phyloP scores from a whole-genome alignment of 2,329 filamentous ascomycete species.

The Colletotrichum sp. region DNA sequence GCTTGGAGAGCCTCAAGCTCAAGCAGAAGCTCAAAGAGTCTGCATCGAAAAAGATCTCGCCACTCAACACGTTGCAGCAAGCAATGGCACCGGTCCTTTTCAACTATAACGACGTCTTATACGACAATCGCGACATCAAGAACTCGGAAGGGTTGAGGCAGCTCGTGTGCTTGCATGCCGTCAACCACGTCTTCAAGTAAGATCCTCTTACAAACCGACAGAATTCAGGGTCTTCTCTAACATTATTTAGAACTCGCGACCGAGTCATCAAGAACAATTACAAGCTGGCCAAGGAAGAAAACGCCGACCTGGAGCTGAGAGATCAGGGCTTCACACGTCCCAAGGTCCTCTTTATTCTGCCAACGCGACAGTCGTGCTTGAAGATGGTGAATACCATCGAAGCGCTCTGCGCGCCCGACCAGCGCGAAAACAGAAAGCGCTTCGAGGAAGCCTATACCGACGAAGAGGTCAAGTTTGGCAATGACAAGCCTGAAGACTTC shows the following conservation, averaged over 20 bases:
- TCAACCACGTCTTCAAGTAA: conserved; percentile 91
- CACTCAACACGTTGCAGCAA: conserved; percentile 67
- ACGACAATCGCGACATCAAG: conserved; percentile 71
- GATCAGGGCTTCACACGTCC: conserved; percentile 97
- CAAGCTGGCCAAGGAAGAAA: conserved; percentile 71
- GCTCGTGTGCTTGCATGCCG: conserved; percentile 78
- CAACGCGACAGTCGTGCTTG: conserved; percentile 86
- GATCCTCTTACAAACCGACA: conserved; percentile 24
- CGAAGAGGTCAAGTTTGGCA: conserved; percentile 70
- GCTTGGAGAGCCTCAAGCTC: conserved; percentile 59
- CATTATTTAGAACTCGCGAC: conserved; percentile 72
- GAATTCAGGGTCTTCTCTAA: conserved; percentile 16
- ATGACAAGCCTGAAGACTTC: conserved; percentile 85
- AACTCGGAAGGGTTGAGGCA: conserved; percentile 75
- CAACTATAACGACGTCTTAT: conserved; percentile 81
- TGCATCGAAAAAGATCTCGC: conserved; percentile 56
- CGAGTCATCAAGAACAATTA: conserved; percentile 92
- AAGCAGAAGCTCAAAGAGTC: conserved; percentile 72
- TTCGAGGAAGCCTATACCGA: conserved; percentile 85
- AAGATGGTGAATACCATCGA: conserved; percentile 80
- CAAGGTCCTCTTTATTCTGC: conserved; percentile 88
- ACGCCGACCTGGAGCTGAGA: conserved; percentile 74
- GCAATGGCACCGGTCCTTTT: conserved; percentile 76
- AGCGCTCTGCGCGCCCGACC: conserved; percentile 78
- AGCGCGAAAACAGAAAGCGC: conserved; percentile 93